Base-by-base conservation (phyloP, 768 basidiomycete genomes). In the Podaxis sp. region DNA sequence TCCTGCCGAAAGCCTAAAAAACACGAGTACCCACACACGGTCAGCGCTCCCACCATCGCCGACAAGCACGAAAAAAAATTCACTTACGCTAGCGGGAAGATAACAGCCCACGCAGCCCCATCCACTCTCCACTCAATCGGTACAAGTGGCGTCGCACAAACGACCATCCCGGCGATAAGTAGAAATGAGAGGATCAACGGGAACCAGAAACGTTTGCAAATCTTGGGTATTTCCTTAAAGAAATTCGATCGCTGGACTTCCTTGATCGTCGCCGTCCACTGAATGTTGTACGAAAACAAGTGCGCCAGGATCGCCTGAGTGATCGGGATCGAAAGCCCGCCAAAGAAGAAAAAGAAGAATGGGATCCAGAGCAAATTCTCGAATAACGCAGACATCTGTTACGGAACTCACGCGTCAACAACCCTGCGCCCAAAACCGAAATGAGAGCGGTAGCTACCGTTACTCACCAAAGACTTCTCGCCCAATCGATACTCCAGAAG, bases 181-280 rank as follows among this genome's bases (percentile, higher is more conserved):
- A 83, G 65, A 56, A 90, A 75, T 37, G 80, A 83, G n/a, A 80
- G 72, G 40, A 82, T 69, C 48, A 84, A 71, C 7, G 82, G 76
- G 73, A 89, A 82, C 76, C 88, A 88, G 66, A 91, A 77, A 30
- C 92, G 81, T 69, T 84, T 86, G 24, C 85, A 76, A 70, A 96
- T 93, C 67, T 88, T 87, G 0, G 94, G 94, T 28, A 95, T 87
- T 74, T 96, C 94, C 69, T 90, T 87, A 81, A 93, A 94, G 77
- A 96, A 95, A 72, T 95, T 95, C 2, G 89, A 91, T 33, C 87
- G 82, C 72, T 93, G 84, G 22, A 95, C 91, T 69, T 93, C 91
- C 76, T 96, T 95, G 74, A 82, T 75, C 28, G 82, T 85, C n/a
- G 83, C 82, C 4, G 80, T 79, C 84, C 83, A 85, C 33, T 79